These are phyloP conservation scores for Murraya koenigii DNA, from an alignment of 345 rosid genomes.

Conservation along the genomic window DNA sequence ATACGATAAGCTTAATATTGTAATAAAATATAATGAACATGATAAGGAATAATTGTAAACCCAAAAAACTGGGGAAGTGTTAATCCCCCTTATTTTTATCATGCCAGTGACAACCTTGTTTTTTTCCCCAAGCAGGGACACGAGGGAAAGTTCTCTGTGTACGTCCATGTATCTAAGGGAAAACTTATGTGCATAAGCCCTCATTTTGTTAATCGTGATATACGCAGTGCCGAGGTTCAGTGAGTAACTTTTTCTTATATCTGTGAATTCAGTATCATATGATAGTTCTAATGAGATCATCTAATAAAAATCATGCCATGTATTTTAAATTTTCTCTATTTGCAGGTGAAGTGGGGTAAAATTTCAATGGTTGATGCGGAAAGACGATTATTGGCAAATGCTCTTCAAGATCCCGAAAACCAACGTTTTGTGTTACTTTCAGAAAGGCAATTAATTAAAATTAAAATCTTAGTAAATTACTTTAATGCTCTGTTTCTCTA, in stretches of 20 bases:
- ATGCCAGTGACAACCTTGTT: neutral
- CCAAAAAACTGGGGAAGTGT: no score
- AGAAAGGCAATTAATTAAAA: constrained; percentile 56
- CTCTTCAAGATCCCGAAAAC: constrained; percentile 58
- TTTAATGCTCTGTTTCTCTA: neutral
- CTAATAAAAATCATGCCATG: no score
- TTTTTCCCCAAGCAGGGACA: neutral
- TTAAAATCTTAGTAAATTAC: neutral
- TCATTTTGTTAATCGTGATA: constrained; percentile 33
- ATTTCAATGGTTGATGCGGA: constrained; percentile 68
- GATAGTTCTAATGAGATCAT: no score
- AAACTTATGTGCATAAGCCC: constrained; percentile 32
- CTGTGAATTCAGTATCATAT: no score
- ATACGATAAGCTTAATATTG: no score
- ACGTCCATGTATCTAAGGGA: constrained; percentile 40
- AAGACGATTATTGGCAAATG: constrained; percentile 49
- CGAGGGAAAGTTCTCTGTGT: constrained; percentile 41
- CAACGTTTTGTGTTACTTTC: constrained; percentile 73
- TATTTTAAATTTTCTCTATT: no score
- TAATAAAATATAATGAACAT: no score
- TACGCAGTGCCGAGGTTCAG: constrained; percentile 24
- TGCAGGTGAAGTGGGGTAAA: constrained; percentile 59
- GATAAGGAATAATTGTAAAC: no score
- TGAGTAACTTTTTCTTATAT: no score
- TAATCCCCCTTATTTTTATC: no score